Percentiles rank a stretch among this genome's conserved stretches.
These are phyloP conservation scores for Arabis hirsuta DNA, from an alignment of 345 rosid species.

Conservation along the genomic window DNA sequence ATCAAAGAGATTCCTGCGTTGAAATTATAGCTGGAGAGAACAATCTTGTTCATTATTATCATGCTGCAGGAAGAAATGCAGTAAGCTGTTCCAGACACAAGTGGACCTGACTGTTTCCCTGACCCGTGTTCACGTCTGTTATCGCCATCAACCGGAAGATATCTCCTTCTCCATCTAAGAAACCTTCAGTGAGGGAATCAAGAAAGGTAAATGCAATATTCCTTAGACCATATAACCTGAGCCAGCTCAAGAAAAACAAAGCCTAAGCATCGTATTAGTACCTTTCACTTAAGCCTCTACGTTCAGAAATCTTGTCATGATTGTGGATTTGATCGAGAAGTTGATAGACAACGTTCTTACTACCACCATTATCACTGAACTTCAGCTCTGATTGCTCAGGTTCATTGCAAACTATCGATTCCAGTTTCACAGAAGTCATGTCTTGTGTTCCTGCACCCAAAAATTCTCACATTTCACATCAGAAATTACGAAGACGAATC, in stretches of 20 bases:
- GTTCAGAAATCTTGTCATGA: conserved; percentile 51
- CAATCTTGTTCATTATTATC: conserved; percentile 84
- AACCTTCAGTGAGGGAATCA: conserved; percentile 46
- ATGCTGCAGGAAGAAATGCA: conserved; percentile 92
- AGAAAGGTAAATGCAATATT: neutral
- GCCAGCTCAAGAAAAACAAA: conserved; percentile 11
- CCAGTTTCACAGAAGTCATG: conserved; percentile 60
- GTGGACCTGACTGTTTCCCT: conserved; percentile 62
- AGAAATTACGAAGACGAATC: neutral
- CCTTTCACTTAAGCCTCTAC: conserved; percentile 65
- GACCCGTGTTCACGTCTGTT: conserved; percentile 56
- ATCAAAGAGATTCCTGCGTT: conserved; percentile 80
- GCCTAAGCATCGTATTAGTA: conserved; percentile 22
- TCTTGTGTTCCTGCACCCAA: conserved; percentile 43
- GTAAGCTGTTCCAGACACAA: conserved; percentile 86
- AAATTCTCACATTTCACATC: neutral
- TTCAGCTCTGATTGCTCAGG: conserved; percentile 46
- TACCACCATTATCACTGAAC: conserved; percentile 44
- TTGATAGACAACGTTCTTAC: conserved; percentile 40
- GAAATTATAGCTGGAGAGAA: conserved; percentile 76
- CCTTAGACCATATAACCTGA: neutral
- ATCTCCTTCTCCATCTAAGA: conserved; percentile 55
- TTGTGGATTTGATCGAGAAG: conserved; percentile 48
- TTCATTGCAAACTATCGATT: conserved; percentile 47
- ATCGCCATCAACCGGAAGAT: conserved; percentile 42